Evolutionary conservation across 306 rosid genomes (phyloP).

Genomic region (Datisca glomerata): DNA sequence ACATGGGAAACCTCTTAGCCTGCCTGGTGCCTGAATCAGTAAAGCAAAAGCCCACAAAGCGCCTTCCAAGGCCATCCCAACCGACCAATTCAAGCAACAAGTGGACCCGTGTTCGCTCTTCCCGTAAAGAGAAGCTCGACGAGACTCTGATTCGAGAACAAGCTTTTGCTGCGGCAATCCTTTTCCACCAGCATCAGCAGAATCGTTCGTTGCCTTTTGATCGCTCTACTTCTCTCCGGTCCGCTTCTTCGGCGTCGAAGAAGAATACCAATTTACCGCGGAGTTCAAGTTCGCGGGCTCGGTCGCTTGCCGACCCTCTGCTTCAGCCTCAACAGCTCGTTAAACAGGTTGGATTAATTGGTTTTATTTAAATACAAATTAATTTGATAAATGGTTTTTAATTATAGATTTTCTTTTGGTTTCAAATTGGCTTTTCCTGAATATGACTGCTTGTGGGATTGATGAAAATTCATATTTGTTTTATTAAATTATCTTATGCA

Average conservation of each 20-base stretch:
- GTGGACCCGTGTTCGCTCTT: conserved; percentile 7
- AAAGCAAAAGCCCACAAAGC: neutral
- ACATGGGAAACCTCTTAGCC: conserved; percentile 10
- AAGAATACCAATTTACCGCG: conserved; percentile 40
- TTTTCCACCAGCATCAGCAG: conserved; percentile 41
- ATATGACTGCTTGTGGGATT: no score
- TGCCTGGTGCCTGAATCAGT: conserved; percentile 2
- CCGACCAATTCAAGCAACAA: conserved; percentile 2
- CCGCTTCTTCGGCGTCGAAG: conserved; percentile 39
- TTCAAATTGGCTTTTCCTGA: no score
- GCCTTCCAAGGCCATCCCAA: neutral
- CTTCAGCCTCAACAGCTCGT: conserved; percentile 83
- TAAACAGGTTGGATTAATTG: conserved; percentile 34
- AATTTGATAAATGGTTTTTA: no score
- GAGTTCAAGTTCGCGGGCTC: conserved; percentile 76
- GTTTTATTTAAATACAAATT: no score
- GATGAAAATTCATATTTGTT: no score
- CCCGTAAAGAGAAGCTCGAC: neutral
- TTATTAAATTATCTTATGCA: no score
- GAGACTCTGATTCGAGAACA: conserved; percentile 27
- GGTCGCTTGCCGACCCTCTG: conserved; percentile 75
- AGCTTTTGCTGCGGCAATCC: conserved; percentile 75
- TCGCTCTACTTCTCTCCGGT: conserved; percentile 68
- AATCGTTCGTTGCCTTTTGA: conserved; percentile 39
- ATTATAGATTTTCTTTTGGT: no score